Evolutionary conservation across 1,139 yeast species (phyloP), one percentile per base, ranked within the genome.

Genomic region (Debaryomycetaceae sp.): DNA sequence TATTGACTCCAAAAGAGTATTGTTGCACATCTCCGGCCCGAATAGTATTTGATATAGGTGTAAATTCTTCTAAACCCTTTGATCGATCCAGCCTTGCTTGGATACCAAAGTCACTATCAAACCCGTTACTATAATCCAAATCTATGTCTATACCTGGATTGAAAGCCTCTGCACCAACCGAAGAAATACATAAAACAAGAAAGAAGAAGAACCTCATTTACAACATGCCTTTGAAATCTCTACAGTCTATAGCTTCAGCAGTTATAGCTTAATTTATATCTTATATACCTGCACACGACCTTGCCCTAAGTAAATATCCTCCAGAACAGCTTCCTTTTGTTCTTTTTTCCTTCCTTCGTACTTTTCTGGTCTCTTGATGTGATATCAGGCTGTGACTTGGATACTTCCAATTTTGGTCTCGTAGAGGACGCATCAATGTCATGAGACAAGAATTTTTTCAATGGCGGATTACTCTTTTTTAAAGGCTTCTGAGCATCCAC

Each of bases 1-100:
- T 68, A 49, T 77, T 75, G 42, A 78, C 78, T 41, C 57, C 59
- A 53, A 76, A 78, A 11, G 75, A 67, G 50, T 69, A 78, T 45
- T 62, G 65, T 47, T 76, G 78, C 4, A 68, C 63, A 36, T 70
- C 65, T 36, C 75, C 65, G 49, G 69, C 73, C 5, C 52, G 49
- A 7, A 78, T 75, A 11, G 63, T 53, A 46, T 69, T 70, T 24
- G 56, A 50, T 20, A 77, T 65, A 1, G 82, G 81, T 2, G 66
- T 63, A 59, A 75, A 77, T 46, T 76, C 81, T 36, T 62, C 61
- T 43, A 75, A 58, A 2, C 69, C 73, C 43, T 62, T 59, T 5
- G 68, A 56, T 22, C 41, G 42, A 34, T 37, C 45, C 17, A 24
- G 34, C 11, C 45, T 34, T 20, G 35, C 41, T 24, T 34, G 39